Evolutionary conservation across 2,329 filamentous ascomycete genomes (phyloP).

Genomic region (Grosmannia penicillata): DNA sequence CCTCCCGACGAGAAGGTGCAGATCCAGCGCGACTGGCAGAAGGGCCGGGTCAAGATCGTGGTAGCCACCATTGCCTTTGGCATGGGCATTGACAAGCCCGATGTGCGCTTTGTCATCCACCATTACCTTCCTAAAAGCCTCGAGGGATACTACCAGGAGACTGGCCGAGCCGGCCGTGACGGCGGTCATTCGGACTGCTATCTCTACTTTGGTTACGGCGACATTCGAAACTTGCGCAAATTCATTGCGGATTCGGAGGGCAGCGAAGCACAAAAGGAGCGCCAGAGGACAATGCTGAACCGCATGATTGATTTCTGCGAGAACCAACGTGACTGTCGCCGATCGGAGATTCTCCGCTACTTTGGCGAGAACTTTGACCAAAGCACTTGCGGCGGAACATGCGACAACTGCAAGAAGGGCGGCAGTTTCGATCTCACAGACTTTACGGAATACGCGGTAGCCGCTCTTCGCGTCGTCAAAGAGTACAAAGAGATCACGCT

Average conservation of each 20-base stretch:
- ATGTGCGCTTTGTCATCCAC: slow-evolving; percentile 94
- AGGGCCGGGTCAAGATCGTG: slow-evolving; percentile 66
- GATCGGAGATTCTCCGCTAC: slow-evolving; percentile 80
- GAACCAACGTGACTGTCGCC: slow-evolving; percentile 73
- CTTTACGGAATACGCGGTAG: slow-evolving; percentile 59
- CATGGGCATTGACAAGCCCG: slow-evolving; percentile 98
- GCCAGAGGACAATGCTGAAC: slow-evolving; percentile 73
- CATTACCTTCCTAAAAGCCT: slow-evolving; percentile 85
- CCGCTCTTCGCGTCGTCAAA: slow-evolving; percentile 54
- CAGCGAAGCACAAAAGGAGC: slow-evolving; percentile 61
- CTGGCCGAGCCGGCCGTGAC: slow-evolving; percentile 84
- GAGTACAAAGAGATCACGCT: slow-evolving; percentile 51
- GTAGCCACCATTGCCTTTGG: slow-evolving; percentile 97
- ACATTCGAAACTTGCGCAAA: slow-evolving; percentile 56
- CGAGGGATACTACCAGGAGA: slow-evolving; percentile 97
- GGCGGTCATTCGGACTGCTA: slow-evolving; percentile 79
- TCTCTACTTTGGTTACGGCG: slow-evolving; percentile 72
- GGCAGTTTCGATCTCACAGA: slow-evolving; percentile 59
- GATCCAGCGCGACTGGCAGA: slow-evolving; percentile 74
- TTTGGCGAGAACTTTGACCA: slow-evolving; percentile 75
- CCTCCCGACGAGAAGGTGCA: slow-evolving; percentile 48
- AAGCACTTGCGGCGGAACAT: slow-evolving; percentile 56
- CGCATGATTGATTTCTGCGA: slow-evolving; percentile 80
- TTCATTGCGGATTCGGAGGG: slow-evolving; percentile 78
- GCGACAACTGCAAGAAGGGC: slow-evolving; percentile 78